Evolutionary conservation across 1,284 basidiomycete genomes (phyloP).

Genomic region (Boletus albobrunnescens): DNA sequence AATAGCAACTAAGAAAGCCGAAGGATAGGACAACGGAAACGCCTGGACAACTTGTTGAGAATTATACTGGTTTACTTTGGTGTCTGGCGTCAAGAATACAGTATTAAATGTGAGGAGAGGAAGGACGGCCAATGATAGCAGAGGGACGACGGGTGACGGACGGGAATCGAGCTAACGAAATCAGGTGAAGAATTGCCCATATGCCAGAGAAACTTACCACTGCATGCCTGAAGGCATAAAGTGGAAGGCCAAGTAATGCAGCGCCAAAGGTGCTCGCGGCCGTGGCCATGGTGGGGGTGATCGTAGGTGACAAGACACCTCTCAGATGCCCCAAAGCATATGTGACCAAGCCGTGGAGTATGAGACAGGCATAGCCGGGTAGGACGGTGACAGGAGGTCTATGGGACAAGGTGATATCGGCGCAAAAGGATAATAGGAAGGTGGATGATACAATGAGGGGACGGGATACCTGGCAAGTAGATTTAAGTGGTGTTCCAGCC

Average conservation of each 20-base stretch:
- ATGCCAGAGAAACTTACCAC: constrained; percentile 43
- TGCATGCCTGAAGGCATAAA: constrained; percentile 57
- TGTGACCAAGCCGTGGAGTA: constrained; percentile 55
- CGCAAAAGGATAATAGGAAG: constrained; percentile 46
- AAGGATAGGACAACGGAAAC: constrained; percentile 53
- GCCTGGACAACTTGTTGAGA: constrained; percentile 48
- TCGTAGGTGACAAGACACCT: constrained; percentile 49
- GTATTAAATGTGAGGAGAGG: constrained; percentile 57
- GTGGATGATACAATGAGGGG: constrained; percentile 43
- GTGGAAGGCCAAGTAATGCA: constrained; percentile 54
- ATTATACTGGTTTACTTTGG: constrained; percentile 44
- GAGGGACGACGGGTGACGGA: constrained; percentile 42
- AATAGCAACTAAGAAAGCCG: constrained; percentile 42
- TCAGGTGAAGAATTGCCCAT: constrained; percentile 3
- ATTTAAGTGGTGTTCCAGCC: constrained; percentile 19
- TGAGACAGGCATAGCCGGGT: constrained; percentile 63
- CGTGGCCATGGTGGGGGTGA: constrained; percentile 50
- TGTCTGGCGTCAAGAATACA: constrained; percentile 55
- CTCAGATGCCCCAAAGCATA: constrained; percentile 60
- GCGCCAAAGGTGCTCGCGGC: constrained; percentile 60
- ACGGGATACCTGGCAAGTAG: constrained; percentile 40
- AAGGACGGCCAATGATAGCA: constrained; percentile 52
- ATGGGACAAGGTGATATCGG: constrained; percentile 51
- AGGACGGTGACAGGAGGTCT: constrained; percentile 43
- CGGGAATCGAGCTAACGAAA: constrained; percentile 37